Percentiles rank a stretch among this genome's conserved stretches.
Evolutionary conservation across 768 basidiomycete species (phyloP).

Genomic region (Nidularia pulvinata): DNA sequence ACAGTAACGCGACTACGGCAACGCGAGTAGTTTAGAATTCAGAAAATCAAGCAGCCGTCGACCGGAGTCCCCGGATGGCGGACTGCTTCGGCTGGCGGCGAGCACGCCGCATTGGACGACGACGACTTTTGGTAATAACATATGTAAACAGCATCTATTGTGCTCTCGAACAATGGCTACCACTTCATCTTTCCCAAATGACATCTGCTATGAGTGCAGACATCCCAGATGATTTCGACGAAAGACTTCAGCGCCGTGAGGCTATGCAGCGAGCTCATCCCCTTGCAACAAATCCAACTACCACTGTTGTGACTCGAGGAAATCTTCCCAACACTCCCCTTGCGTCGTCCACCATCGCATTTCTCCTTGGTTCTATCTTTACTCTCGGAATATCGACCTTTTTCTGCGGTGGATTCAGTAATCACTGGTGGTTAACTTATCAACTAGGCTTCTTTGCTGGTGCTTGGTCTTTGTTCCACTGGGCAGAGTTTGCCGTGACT

Average conservation of each 20-base stretch:
- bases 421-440: constrained; percentile 64
- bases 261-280: constrained; percentile 25
- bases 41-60: too few relatives aligned
- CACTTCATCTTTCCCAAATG: too few relatives aligned
- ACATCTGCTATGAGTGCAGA: too few relatives aligned
- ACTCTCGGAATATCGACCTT: constrained; percentile 54
- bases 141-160: too few relatives aligned
- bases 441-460: constrained; percentile 85
- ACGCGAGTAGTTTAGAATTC: too few relatives aligned
- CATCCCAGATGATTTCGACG: constrained; percentile 25
- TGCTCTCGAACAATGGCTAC: too few relatives aligned
- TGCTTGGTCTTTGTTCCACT: constrained; percentile 88
- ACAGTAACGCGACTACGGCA: too few relatives aligned
- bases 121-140: too few relatives aligned
- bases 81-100: too few relatives aligned
- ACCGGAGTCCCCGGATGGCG: too few relatives aligned
- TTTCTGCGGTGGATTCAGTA: constrained; percentile 38
- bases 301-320: constrained; percentile 36
- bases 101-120: too few relatives aligned
- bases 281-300: constrained; percentile 55
- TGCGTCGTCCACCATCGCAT: constrained; percentile 74
- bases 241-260: constrained; percentile 40
- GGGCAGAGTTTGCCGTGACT: constrained; percentile 93
- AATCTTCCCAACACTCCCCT: constrained; percentile 91
- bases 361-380: constrained; percentile 80